Conservation (phyloP, 805 yeast genomes). For the Torulaspora gathmanii region DNA sequence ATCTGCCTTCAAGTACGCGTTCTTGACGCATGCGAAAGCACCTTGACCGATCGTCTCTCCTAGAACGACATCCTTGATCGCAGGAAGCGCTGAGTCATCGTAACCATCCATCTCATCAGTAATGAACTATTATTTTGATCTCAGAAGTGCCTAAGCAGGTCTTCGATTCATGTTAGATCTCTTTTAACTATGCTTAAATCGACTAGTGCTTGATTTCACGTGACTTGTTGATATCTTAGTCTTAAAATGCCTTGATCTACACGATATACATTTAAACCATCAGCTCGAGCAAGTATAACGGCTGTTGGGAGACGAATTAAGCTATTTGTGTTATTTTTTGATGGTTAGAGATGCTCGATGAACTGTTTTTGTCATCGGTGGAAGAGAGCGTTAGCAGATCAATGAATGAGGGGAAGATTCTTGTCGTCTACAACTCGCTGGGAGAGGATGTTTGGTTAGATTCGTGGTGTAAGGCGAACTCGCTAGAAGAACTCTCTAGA, state of each 20-base stretch:
- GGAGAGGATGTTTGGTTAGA: slow-evolving; percentile 30
- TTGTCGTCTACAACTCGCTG: slow-evolving; percentile 38
- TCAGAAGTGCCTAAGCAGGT: not conserved
- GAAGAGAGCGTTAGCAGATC: slow-evolving; percentile 42
- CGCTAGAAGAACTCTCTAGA: slow-evolving; percentile 16
- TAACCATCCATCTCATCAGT: not conserved
- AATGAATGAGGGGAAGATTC: slow-evolving; percentile 34
- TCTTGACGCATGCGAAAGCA: slow-evolving; percentile 58
- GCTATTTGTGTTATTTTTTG: not conserved
- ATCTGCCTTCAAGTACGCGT: slow-evolving; percentile 40
- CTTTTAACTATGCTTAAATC: not conserved
- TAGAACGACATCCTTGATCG: slow-evolving; percentile 42
- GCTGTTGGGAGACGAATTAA: too few relatives aligned
- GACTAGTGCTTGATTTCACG: not conserved
- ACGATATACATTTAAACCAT: not conserved
- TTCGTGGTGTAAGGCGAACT: slow-evolving; percentile 23
- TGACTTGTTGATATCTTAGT: not conserved
- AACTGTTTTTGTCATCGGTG: slow-evolving; percentile 25
- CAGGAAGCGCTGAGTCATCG: slow-evolving; percentile 38
- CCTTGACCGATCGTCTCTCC: slow-evolving; percentile 63
- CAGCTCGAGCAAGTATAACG: not conserved
- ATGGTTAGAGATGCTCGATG: slow-evolving; percentile 9
- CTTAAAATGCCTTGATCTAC: not conserved
- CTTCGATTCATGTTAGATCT: not conserved
- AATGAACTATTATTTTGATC: not conserved